A percentile compares a stretch with the other conserved stretches of the same genome.
phyloP scores from a whole-genome alignment of 2,329 filamentous ascomycete genomes.

The Aspergillus carbonarius region DNA sequence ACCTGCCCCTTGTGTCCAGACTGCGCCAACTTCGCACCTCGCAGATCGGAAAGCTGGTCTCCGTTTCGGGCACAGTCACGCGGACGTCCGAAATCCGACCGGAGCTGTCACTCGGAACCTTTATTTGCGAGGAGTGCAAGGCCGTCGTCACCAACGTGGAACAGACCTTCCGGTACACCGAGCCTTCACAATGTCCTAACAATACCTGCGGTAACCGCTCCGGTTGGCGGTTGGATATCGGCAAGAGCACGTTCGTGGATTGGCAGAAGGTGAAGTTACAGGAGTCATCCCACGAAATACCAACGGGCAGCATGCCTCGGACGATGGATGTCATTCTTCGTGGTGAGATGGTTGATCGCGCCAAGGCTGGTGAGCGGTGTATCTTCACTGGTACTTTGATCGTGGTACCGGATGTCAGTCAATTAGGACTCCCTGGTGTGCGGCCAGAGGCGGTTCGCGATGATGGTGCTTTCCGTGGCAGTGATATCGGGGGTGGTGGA shows the following conservation, averaged over 20 bases:
- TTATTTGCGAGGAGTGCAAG: constrained; percentile 85
- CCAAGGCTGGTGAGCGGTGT: constrained; percentile 97
- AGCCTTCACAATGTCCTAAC: constrained; percentile 94
- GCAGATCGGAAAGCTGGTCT: constrained; percentile 89
- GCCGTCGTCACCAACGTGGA: constrained; percentile 86
- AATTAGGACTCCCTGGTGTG: constrained; percentile 84
- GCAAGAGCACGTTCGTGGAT: constrained; percentile 95
- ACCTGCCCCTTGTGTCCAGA: constrained; percentile 81
- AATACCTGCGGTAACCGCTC: constrained; percentile 79
- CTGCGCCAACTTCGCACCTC: constrained; percentile 81
- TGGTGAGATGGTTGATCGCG: constrained; percentile 95
- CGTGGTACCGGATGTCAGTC: constrained; percentile 94
- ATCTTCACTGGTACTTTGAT: constrained; percentile 96
- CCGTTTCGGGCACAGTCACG: constrained; percentile 95
- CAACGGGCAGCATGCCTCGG: constrained; percentile 95
- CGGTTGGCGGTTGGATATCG: constrained; percentile 95
- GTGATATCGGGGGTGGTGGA: constrained; percentile 79
- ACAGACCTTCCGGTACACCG: constrained; percentile 96
- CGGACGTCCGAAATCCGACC: constrained; percentile 95
- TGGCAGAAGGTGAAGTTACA: constrained; percentile 99
- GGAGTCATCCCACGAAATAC: constrained; percentile 97
- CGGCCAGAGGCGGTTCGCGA: constrained; percentile 82
- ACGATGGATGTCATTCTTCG: constrained; percentile 97
- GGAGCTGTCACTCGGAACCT: constrained; percentile 87
- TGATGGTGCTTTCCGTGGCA: constrained; percentile 70